Evolutionary conservation across 1,284 basidiomycete species (phyloP).

Genomic region (Hypsizygus ulmarius): DNA sequence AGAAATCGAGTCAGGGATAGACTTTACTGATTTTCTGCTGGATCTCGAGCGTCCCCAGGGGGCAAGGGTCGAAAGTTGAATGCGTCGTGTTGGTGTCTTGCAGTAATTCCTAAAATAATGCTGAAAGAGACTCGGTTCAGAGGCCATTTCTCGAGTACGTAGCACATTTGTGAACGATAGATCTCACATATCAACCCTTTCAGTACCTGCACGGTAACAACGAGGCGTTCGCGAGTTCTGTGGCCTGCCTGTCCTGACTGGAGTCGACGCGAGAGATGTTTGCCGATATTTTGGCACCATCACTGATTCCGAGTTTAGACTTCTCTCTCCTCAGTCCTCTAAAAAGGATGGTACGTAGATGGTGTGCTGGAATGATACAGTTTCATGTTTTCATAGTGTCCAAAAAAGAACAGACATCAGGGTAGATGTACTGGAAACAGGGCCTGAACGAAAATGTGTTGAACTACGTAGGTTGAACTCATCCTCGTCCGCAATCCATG

Average conservation of each 20-base stretch:
- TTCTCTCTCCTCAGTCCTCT: no score
- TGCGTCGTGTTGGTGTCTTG: slow-evolving; percentile 26
- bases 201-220: slow-evolving; percentile 19
- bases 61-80: slow-evolving; percentile 20
- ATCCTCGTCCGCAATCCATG: no score
- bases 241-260: slow-evolving; percentile 4
- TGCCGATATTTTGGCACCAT: no score
- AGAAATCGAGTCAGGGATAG: slow-evolving; percentile 16
- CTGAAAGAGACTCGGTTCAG: slow-evolving; percentile 28
- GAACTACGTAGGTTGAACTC: no score
- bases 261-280: background rate
- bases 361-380: no score
- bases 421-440: no score
- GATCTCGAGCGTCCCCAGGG: slow-evolving; percentile 27
- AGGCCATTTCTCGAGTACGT: slow-evolving; percentile 20
- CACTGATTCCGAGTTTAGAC: no score
- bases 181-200: slow-evolving; percentile 20
- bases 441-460: no score
- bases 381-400: no score
- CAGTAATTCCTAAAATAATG: slow-evolving; percentile 34
- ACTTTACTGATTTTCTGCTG: slow-evolving; percentile 22
- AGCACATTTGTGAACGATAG: background rate
- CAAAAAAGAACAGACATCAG: no score
- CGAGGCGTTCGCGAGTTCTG: slow-evolving; percentile 25
- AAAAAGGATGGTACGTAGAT: no score